Conservation (phyloP, 176 grass and related monocot genomes). For the Triticum timopheevii region DNA sequence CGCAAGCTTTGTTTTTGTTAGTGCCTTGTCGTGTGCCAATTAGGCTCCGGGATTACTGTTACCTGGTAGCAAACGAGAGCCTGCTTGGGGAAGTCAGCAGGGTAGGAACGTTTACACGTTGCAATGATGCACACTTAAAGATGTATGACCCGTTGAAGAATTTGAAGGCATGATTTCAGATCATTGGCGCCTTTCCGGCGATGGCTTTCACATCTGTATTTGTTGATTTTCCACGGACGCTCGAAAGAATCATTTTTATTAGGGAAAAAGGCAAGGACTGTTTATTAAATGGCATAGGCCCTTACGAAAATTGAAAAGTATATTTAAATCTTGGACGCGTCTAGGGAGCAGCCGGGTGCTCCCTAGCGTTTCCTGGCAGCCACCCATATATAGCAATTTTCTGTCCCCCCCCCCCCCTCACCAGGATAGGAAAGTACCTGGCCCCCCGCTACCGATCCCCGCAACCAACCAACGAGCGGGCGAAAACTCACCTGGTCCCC, state of each 20-base stretch:
- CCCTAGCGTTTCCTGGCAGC: no score
- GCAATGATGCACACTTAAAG: conserved; percentile 20
- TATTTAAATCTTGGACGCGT: no score
- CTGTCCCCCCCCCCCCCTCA: no score
- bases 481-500: no score
- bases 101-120: neutral
- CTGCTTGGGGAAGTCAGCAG: neutral
- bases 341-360: no score
- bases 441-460: no score
- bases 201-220: conserved; percentile 35
- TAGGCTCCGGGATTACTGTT: neutral
- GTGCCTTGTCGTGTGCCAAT: neutral
- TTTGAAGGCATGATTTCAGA: conserved; percentile 27
- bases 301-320: no score
- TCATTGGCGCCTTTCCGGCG: conserved; percentile 11
- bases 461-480: no score
- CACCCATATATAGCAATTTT: no score
- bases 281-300: no score
- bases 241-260: neutral
- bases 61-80: neutral
- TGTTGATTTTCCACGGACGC: neutral
- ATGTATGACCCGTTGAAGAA: neutral
- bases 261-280: no score
- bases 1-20: neutral
- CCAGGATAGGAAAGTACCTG: no score